These are phyloP conservation scores for Colletotrichum destructivum DNA, from an alignment of 2,329 filamentous ascomycete genomes.

Conservation along the genomic window DNA sequence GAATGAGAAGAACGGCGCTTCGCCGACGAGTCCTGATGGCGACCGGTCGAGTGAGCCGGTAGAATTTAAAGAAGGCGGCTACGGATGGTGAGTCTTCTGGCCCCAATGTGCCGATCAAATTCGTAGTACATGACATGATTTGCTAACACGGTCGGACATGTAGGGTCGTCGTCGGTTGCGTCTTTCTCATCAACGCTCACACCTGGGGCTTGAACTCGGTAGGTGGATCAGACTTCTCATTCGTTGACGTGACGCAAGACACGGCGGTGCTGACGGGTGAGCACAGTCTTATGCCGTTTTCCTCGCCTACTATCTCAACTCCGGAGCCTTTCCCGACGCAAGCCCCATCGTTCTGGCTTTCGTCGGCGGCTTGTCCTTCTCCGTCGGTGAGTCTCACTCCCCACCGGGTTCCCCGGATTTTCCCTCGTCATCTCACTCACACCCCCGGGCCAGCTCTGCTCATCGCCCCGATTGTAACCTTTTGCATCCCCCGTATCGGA, in stretches of 20 bases:
- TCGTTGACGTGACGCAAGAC: background rate
- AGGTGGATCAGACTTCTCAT: slow-evolving; percentile 43
- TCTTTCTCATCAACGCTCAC: slow-evolving; percentile 75
- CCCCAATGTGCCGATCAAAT: background rate
- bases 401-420: background rate
- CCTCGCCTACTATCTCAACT: slow-evolving; percentile 70
- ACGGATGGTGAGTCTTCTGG: slow-evolving; percentile 65
- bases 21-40: slow-evolving; percentile 5
- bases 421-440: slow-evolving; percentile 45
- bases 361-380: slow-evolving; percentile 80
- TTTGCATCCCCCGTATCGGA: slow-evolving; percentile 72
- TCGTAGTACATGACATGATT: background rate
- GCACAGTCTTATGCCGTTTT: slow-evolving; percentile 70
- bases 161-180: slow-evolving; percentile 68
- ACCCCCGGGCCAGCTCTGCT: slow-evolving; percentile 67
- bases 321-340: slow-evolving; percentile 74
- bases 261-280: slow-evolving; percentile 13
- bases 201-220: slow-evolving; percentile 83
- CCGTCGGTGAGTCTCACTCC: slow-evolving; percentile 56
- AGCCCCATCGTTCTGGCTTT: slow-evolving; percentile 81
- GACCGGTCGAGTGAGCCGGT: slow-evolving; percentile 37
- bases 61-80: slow-evolving; percentile 69
- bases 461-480: slow-evolving; percentile 77
- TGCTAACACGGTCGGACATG: background rate
- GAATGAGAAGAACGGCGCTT: slow-evolving; percentile 29